Evolutionary conservation across 768 basidiomycete species (phyloP), one percentile per base, ranked within the genome.

Genomic region (Steccherinum ochraceum): DNA sequence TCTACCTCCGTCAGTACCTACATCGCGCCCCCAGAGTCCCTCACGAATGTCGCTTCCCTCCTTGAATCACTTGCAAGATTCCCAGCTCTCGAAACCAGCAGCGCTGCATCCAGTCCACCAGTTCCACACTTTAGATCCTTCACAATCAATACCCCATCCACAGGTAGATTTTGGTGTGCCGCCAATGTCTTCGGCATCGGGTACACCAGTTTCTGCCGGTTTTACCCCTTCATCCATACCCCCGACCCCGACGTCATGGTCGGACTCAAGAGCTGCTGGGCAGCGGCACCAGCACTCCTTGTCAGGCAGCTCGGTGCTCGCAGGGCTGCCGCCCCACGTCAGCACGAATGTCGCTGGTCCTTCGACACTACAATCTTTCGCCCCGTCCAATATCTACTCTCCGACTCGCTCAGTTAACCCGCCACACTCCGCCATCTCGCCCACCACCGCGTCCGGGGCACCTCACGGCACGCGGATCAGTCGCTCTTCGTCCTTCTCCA

Each of bases 401-500:
- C 35, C n/a, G 11, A n/a, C n/a, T 39, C n/a, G 35, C 35, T n/a
- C 35, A 39, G 35, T 11, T n/a, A n/a, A 39, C 35, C 11, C 35
- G 35, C n/a, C n/a, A 67, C 64, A 59, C 63, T 57, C 55, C 68
- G 40, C 66, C 71, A 61, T 62, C 63, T 55, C 69, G 35, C 54
- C 60, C 58, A n/a, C 24, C 52, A 49, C 2, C 54, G 43, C 40
- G 45, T 48, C 20, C 58, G 16, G 48, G 46, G 51, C 56, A 42
- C 41, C 47, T 45, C 46, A 41, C 54, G 49, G 56, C 56, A 23
- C 50, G 41, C 42, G 56, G 60, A 0, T 64, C 45, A 61, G 65
- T 21, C 64, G 66, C 18, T 67, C 69, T 24, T 58, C 63, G 11
- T 66, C 68, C n/a, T 52, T 68, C 24, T 65, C 65, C 42, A 59